Percentiles rank a stretch among this genome's conserved stretches.
Evolutionary conservation across 192 early-diverging fungal genomes (phyloP).

Genomic region (Podila clonocystis): DNA sequence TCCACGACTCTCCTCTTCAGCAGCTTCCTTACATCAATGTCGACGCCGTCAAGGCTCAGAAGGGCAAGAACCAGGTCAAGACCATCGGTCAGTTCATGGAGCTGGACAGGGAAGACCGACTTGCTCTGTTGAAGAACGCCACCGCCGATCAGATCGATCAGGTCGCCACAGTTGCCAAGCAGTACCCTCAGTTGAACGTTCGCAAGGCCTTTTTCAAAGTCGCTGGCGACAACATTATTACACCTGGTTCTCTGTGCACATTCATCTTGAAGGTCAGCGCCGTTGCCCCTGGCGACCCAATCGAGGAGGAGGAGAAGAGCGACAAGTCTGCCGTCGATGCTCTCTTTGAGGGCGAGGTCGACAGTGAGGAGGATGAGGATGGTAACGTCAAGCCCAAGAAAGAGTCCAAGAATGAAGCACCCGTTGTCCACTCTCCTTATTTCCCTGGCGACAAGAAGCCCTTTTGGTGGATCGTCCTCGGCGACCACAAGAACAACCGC

Average conservation of each 20-base stretch:
- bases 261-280: conserved; percentile 65
- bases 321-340: conserved; percentile 36
- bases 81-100: conserved; percentile 75
- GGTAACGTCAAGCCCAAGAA: conserved; percentile 55
- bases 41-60: conserved; percentile 73
- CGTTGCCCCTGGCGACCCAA: conserved; percentile 36
- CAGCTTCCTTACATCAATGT: conserved; percentile 86
- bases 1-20: conserved; percentile 79
- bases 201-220: conserved; percentile 82
- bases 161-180: conserved; percentile 76
- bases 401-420: conserved; percentile 38
- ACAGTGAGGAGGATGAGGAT: conserved; percentile 57
- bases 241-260: conserved; percentile 82
- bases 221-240: conserved; percentile 80
- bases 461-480: conserved; percentile 93
- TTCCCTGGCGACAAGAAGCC: conserved; percentile 80
- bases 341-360: conserved; percentile 44
- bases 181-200: conserved; percentile 83
- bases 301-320: conserved; percentile 30
- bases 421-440: conserved; percentile 71
- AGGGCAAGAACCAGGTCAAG: conserved; percentile 71
- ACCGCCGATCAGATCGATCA: conserved; percentile 73
- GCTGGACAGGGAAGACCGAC: conserved; percentile 71
- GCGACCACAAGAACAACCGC: conserved; percentile 84
- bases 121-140: conserved; percentile 59